Evolutionary conservation across 2,329 filamentous ascomycete genomes (phyloP).

Genomic region (Scytalidium sp.): DNA sequence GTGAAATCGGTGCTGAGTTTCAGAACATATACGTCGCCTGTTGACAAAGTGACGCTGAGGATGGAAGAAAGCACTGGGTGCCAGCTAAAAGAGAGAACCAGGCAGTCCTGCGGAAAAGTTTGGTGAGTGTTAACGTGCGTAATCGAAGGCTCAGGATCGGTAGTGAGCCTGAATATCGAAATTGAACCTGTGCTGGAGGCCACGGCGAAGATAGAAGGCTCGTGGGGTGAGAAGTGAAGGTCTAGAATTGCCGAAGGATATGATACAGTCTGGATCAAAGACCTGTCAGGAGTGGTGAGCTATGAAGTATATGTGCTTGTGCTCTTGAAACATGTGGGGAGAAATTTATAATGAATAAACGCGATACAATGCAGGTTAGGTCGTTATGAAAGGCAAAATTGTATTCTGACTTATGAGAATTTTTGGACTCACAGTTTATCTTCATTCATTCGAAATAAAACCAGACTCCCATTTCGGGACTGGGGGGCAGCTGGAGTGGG

Average conservation of each 20-base stretch:
- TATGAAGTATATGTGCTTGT: slow-evolving; percentile 61
- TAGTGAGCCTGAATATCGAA: slow-evolving; percentile 55
- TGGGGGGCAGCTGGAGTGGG: slow-evolving; percentile 37
- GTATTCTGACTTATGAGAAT: slow-evolving; percentile 1
- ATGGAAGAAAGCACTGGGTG: slow-evolving; percentile 53
- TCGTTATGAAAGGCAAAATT: not conserved
- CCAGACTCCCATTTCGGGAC: slow-evolving; percentile 68
- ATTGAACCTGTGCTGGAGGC: slow-evolving; percentile 76
- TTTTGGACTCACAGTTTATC: slow-evolving; percentile 50
- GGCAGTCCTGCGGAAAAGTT: slow-evolving; percentile 52
- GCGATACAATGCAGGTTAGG: slow-evolving; percentile 6
- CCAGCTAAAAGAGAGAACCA: slow-evolving; percentile 75
- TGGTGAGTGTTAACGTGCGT: slow-evolving; percentile 38
- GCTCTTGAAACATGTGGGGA: slow-evolving; percentile 46
- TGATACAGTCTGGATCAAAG: slow-evolving; percentile 53
- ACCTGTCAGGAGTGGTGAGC: slow-evolving; percentile 47
- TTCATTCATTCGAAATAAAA: slow-evolving; percentile 58
- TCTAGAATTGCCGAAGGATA: slow-evolving; percentile 78
- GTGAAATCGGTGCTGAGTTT: slow-evolving; percentile 22
- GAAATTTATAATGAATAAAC: slow-evolving; percentile 13
- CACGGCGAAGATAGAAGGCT: slow-evolving; percentile 59
- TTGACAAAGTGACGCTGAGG: slow-evolving; percentile 70
- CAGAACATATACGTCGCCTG: slow-evolving; percentile 59
- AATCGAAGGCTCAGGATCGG: slow-evolving; percentile 19
- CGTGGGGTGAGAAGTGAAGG: slow-evolving; percentile 69